Conservation (phyloP, 1,139 yeast genomes). For the Debaryomyces sp. region DNA sequence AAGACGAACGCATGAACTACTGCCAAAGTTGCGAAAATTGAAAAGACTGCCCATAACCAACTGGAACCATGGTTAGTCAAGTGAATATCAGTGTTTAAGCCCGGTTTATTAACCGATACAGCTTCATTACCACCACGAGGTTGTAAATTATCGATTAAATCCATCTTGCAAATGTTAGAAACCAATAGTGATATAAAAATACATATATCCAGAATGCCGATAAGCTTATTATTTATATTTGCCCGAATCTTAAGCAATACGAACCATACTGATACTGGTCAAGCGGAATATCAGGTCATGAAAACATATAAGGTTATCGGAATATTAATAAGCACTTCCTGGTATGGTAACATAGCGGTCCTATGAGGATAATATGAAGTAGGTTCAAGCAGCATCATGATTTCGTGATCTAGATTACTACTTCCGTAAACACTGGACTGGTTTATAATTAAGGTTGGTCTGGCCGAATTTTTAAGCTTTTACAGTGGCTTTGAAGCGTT, state of each 20-base stretch:
- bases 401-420: not conserved
- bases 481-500: not conserved
- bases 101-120: conserved; percentile 47
- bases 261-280: not conserved
- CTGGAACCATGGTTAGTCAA: conserved; percentile 63
- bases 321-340: conserved; percentile 2
- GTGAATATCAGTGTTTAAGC: conserved; percentile 48
- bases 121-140: conserved; percentile 47
- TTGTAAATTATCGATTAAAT: conserved; percentile 17
- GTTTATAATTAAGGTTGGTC: not conserved
- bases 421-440: not conserved
- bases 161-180: conserved; percentile 10
- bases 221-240: not conserved
- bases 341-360: not conserved
- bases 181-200: not conserved
- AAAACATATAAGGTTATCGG: not conserved
- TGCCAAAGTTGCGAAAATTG: conserved; percentile 47
- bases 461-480: not conserved
- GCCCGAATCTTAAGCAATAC: not conserved
- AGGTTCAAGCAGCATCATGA: not conserved
- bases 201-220: too few relatives aligned
- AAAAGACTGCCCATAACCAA: conserved; percentile 72
- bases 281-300: not conserved
- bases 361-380: not conserved
- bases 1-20: conserved; percentile 43